Percentiles rank a stretch among this genome's conserved stretches.
phyloP scores from a whole-genome alignment of 495 filamentous ascomycete genomes.

The Xylaria nigripes region DNA sequence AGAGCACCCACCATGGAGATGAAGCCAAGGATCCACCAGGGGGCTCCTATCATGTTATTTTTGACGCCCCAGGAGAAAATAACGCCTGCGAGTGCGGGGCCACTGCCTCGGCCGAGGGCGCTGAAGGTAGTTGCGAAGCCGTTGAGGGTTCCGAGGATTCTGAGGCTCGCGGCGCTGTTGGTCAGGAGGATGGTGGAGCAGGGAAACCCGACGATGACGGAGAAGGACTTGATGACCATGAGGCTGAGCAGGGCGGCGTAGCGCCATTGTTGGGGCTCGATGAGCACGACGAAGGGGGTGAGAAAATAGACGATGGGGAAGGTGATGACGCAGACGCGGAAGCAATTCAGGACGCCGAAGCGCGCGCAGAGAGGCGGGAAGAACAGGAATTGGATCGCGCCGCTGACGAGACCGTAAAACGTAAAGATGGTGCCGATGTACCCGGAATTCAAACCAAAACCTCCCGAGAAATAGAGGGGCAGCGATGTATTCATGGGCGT shows the following conservation, averaged over 20 bases:
- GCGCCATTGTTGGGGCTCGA: slow-evolving; percentile 35
- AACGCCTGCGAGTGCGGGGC: slow-evolving; percentile 60
- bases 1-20: slow-evolving; percentile 55
- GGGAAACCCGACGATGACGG: slow-evolving; percentile 75
- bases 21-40: slow-evolving; percentile 66
- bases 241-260: slow-evolving; percentile 44
- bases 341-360: slow-evolving; percentile 64
- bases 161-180: slow-evolving; percentile 68
- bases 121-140: slow-evolving; percentile 75
- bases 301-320: slow-evolving; percentile 67
- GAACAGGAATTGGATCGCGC: slow-evolving; percentile 68
- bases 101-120: slow-evolving; percentile 67
- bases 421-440: slow-evolving; percentile 73
- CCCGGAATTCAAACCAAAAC: slow-evolving; percentile 62
- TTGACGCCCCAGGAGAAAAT: slow-evolving; percentile 65
- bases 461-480: slow-evolving; percentile 71
- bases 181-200: slow-evolving; percentile 84
- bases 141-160: slow-evolving; percentile 80
- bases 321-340: slow-evolving; percentile 47
- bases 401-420: slow-evolving; percentile 60
- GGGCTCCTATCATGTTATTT: slow-evolving; percentile 60
- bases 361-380: slow-evolving; percentile 63
- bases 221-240: slow-evolving; percentile 60
- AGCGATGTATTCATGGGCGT: slow-evolving; percentile 51
- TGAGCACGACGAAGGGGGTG: slow-evolving; percentile 63